Base-by-base conservation (phyloP, 192 early-diverging fungal genomes). In the Kickxella alabastrina region DNA sequence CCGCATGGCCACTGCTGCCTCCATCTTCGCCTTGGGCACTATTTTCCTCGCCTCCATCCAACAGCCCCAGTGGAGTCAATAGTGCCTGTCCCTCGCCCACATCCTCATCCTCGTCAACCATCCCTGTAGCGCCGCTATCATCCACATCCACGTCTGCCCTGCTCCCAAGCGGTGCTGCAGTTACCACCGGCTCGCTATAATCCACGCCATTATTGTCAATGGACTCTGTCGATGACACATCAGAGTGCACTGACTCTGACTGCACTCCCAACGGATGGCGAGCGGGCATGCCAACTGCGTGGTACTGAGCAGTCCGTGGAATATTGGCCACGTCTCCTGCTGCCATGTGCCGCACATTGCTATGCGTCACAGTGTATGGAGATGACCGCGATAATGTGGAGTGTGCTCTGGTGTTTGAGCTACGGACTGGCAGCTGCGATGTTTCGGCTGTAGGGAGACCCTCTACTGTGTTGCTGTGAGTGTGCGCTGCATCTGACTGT, bases 261-360 rank as follows among this genome's bases (percentile, higher is more conserved):
- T 74, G 70, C 15, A 74, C 25, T 3, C 72, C 72, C 8, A 75
- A 57, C 25, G 72, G 72, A 36, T 75, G 72, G 9, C 72, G 59
- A 10, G 72, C 72, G 0, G 72, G 72, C 57, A 50, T 68, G 9
- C 72, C 72, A 1, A 75, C 66, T 5, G 72, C 57, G 19, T 60
- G 72, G 23, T 61, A 75, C 53, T 75, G 72, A 2, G 72, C 72
- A 4, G 72, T 44, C 21, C 72, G 59, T 13, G 72, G 66, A n/a
- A 75, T 74, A 38, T 67, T 68, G 7, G 65, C 57, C 3, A 38
- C 45, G 9, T 68, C 64, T 6, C 62, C 58, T 1, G 48, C 48
- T 24, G 43, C 15, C 32, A 54, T 24, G 25, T 55, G 46, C 17
- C 52, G 42, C 43, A 52, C 25, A 45, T 12, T 2, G 49, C 2